Conservation (phyloP, 140 eudicot species). For the Ambrosia hybrid region DNA sequence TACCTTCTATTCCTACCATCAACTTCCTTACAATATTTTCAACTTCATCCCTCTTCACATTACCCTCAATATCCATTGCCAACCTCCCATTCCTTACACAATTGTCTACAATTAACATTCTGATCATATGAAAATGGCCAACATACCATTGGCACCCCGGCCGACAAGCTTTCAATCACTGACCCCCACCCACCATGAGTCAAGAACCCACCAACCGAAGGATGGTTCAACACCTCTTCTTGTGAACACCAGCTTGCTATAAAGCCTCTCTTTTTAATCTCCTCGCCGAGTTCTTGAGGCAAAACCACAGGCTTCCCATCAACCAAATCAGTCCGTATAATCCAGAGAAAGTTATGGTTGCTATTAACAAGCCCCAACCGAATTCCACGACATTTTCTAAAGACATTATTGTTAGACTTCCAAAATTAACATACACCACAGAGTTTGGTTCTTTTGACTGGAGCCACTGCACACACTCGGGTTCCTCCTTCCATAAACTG, state of each 20-base stretch:
- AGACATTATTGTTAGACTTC: constrained; percentile 34
- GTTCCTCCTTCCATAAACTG: constrained; percentile 35
- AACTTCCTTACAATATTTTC: constrained; percentile 33
- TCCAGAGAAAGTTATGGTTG: constrained; percentile 27
- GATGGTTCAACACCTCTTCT: constrained; percentile 41
- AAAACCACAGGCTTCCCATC: constrained; percentile 15
- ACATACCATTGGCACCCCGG: constrained; percentile 42
- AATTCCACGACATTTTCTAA: constrained; percentile 29
- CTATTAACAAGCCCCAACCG: constrained; percentile 48
- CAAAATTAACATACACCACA: constrained; percentile 39
- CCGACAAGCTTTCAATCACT: constrained; percentile 36
- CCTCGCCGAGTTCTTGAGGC: constrained; percentile 28
- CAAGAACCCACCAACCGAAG: constrained; percentile 35
- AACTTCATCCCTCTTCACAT: constrained; percentile 33
- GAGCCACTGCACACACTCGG: constrained; percentile 27
- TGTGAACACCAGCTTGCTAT: constrained; percentile 36
- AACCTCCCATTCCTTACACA: constrained; percentile 33
- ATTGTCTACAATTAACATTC: constrained; percentile 26
- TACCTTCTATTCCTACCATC: constrained; percentile 29
- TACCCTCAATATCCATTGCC: constrained; percentile 21
- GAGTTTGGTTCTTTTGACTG: constrained; percentile 24
- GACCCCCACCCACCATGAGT: constrained; percentile 50
- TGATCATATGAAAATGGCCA: constrained; percentile 29
- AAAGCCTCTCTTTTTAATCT: constrained; percentile 19
- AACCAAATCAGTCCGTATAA: constrained; percentile 31